Conservation (phyloP, 2,329 filamentous ascomycete species). For the Leptographium radiaticola region DNA sequence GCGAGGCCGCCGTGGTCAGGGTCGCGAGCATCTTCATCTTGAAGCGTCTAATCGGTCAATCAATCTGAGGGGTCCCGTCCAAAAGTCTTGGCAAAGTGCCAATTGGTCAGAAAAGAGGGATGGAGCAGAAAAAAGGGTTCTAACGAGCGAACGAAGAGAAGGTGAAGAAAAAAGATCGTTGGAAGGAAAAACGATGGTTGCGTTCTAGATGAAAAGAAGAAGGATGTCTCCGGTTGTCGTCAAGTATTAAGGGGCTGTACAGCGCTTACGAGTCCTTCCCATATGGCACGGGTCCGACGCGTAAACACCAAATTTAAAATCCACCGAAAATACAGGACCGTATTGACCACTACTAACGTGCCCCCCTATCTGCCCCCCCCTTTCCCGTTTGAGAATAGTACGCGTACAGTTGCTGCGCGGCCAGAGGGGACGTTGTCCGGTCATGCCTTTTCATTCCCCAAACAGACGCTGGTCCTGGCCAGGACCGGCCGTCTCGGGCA, state of each 20-base stretch:
- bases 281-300: neutral
- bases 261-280: neutral
- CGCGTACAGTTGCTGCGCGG: neutral
- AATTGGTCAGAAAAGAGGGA: neutral
- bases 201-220: no score
- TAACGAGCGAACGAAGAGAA: neutral
- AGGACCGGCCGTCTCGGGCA: no score
- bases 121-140: neutral
- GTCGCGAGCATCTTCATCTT: constrained; percentile 23
- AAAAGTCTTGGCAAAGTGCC: neutral
- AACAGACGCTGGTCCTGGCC: no score
- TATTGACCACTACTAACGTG: neutral
- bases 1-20: constrained; percentile 32
- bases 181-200: neutral
- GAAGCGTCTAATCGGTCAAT: neutral
- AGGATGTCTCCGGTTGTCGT: neutral
- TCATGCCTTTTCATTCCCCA: no score
- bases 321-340: neutral
- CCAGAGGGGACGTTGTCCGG: no score
- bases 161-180: neutral
- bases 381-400: neutral
- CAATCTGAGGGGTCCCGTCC: no score
- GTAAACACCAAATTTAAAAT: neutral
- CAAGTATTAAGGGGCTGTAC: neutral
- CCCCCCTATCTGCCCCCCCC: neutral